These are phyloP conservation scores for Globisporangium barbulae DNA, from an alignment of 352 stramenopile genomes.

Conservation along the genomic window DNA sequence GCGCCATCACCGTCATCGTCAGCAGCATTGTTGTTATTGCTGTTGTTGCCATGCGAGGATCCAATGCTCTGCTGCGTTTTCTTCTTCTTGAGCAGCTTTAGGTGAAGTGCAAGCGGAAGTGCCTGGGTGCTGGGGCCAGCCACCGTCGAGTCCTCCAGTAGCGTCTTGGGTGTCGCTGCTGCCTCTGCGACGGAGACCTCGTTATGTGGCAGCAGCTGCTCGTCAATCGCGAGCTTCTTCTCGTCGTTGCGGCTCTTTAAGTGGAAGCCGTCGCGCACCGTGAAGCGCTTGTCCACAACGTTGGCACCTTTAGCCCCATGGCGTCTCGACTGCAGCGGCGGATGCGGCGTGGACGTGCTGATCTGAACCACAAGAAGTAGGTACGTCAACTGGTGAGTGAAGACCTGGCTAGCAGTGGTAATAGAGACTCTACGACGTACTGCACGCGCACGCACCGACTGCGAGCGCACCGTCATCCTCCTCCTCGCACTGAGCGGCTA, in stretches of 20 bases:
- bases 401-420: too few relatives aligned
- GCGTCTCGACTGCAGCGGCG: conserved; percentile 1
- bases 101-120: neutral
- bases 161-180: neutral
- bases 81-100: conserved; percentile 3
- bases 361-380: neutral
- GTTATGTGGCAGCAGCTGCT: conserved; percentile 21
- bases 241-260: conserved; percentile 58
- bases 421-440: neutral
- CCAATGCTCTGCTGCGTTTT: neutral
- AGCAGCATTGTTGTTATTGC: neutral
- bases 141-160: neutral
- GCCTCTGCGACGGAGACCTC: neutral
- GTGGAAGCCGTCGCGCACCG: conserved; percentile 70
- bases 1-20: neutral
- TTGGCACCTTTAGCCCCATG: neutral
- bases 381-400: neutral
- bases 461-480: conserved; percentile 7
- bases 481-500: neutral
- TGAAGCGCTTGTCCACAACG: conserved; percentile 40
- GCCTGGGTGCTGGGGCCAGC: neutral
- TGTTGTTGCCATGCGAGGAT: neutral
- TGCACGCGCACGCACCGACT: neutral
- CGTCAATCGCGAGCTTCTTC: conserved; percentile 34
- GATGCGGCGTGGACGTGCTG: neutral